phyloP scores from a whole-genome alignment of 306 rosid species.

The Herpetospermum pedunculosum region DNA sequence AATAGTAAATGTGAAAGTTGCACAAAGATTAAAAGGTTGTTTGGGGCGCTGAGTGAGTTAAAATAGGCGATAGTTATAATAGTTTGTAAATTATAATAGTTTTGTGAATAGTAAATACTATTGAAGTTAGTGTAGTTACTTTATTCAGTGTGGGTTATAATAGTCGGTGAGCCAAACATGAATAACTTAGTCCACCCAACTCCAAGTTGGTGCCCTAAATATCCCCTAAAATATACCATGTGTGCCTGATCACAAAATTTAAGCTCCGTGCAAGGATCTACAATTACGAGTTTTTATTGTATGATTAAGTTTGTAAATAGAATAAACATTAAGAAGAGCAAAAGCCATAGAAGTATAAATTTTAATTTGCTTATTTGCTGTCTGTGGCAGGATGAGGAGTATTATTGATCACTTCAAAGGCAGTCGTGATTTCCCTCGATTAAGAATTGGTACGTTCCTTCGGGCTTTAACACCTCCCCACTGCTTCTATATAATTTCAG shows the following conservation, averaged over 20 bases:
- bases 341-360: neutral
- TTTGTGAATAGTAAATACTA: too few relatives aligned
- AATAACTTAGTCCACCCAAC: too few relatives aligned
- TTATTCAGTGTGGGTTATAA: too few relatives aligned
- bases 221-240: too few relatives aligned
- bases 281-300: neutral
- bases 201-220: too few relatives aligned
- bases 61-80: too few relatives aligned
- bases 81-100: too few relatives aligned
- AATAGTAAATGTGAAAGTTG: neutral
- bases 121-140: too few relatives aligned
- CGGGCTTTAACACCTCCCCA: neutral
- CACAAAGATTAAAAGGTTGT: neutral
- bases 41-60: too few relatives aligned
- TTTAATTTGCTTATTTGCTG: neutral
- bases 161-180: too few relatives aligned
- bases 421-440: conserved; percentile 60
- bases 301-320: conserved; percentile 1
- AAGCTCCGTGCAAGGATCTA: neutral
- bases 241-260: neutral
- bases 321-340: neutral
- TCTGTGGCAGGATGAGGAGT: conserved; percentile 69
- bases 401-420: conserved; percentile 78
- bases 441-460: conserved; percentile 50
- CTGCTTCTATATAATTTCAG: neutral